Base-by-base conservation (phyloP, 805 yeast species). In the Teunomyces funiuensis region DNA sequence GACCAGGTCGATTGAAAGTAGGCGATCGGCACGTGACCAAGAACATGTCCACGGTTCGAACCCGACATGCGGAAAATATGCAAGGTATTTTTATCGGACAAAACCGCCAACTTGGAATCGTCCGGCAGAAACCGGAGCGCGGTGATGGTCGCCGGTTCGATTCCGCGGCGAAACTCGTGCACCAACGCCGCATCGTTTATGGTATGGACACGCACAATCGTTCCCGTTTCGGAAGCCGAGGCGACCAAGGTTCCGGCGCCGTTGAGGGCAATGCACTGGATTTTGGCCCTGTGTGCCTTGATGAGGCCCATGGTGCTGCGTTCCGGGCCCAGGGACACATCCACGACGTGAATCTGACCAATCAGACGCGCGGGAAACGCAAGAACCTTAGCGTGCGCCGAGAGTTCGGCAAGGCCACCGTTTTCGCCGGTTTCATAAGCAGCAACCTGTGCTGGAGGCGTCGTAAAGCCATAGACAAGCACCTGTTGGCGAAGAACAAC, bases 1-100 rank as follows among this genome's bases (percentile, higher is more conserved):
- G 93, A 83, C 97, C 97, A 90, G 11, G 85, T 83, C 2, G 91
- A 83, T 39, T 83, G 79, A 61, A 90, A 85, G 58, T 89, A 89
- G n/a, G n/a, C n/a, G n/a, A n/a, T n/a, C n/a, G n/a, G n/a, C n/a
- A n/a, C n/a, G n/a, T n/a, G n/a, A n/a, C n/a, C n/a, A n/a, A n/a
- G n/a, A n/a, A n/a, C n/a, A n/a, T n/a, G 15, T 20, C 16, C 11
- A 25, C 17, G 10, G 44, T 13, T 22, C 18, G 40, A 25, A 11
- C 25, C 5, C 5, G 46, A 43, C 22, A 82, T 69, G 55, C 83
- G 85, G 65, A 80, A 93, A 2, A 91, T 78, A 63, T 93, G 99
- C 40, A 93, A 65, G 0, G 99, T 93, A 51, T 80, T 83, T 57
- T 91, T 93, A 63, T 88, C 96, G 11, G 95, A 84, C 17, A 93